Base-by-base conservation (phyloP, 345 rosid genomes). In the Excoecaria cochinchinensis region DNA sequence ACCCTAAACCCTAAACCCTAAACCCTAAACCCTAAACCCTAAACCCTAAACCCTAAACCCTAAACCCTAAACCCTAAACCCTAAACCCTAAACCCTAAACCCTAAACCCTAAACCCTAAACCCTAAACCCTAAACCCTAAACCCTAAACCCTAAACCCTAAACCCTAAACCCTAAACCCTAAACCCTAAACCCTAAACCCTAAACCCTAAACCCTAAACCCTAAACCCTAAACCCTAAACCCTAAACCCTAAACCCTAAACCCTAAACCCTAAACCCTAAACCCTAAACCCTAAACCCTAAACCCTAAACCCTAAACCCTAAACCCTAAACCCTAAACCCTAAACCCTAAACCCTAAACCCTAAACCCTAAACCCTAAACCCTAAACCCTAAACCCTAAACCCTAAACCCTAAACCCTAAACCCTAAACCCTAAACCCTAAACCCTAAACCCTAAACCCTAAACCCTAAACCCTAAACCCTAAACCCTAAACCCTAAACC, bases 1-100 rank as follows among this genome's bases (percentile, higher is more conserved):
- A 36, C 65, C 65, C 31, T 40, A 61, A 61, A 61, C 65, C 65
- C 65, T 61, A 61, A 61, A 61, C 65, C 65, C 65, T 61, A 61
- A 61, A 61, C 65, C 65, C 65, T 61, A 61, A 61, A 61, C 65
- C 65, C 65, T 61, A 61, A 61, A 61, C 65, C 65, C 65, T 61
- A 61, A 61, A 24, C 65, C 65, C 65, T 61, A 61, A 25, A 61
- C 65, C 65, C 65, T 61, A 61, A 61, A 61, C 65, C 65, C 65
- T 61, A 61, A 59, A 61, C 65, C 65, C 65, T 40, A 40, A 40
- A 40, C 44, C 44, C 44, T 40, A 40, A 40, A 40, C 44, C 44
- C 44, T 3, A 40, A 40, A 3, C 44, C 44, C 6, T 3, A 40
- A 40, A 3, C 44, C 44, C 6, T 3, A 40, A 40, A 3, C 31